Conservation (phyloP, 2,329 filamentous ascomycete species). For the Trichoderma asperellum region DNA sequence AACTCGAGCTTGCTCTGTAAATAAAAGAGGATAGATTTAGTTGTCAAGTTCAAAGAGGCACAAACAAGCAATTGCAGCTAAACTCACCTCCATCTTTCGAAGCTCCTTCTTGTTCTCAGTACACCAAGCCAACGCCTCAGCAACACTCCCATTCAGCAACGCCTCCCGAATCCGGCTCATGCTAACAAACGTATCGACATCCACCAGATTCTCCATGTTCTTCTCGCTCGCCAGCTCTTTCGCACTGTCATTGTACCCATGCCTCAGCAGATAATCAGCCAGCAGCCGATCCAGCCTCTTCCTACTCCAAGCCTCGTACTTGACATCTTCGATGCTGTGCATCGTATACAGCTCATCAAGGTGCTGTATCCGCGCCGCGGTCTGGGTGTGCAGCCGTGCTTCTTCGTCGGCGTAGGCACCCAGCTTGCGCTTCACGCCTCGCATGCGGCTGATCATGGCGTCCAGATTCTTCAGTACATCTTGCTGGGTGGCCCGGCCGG, state of each 20-base stretch:
- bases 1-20: constrained; percentile 83
- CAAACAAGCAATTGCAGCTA: background rate
- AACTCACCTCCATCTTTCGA: constrained; percentile 75
- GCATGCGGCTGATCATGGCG: constrained; percentile 81
- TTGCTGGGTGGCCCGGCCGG: constrained; percentile 63
- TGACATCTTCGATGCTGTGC: constrained; percentile 82
- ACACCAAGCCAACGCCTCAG: constrained; percentile 87
- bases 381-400: constrained; percentile 72
- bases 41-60: background rate
- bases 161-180: constrained; percentile 79
- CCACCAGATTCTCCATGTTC: constrained; percentile 78
- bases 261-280: constrained; percentile 88
- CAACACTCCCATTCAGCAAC: constrained; percentile 70
- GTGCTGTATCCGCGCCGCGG: constrained; percentile 77
- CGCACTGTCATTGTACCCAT: constrained; percentile 80
- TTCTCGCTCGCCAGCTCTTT: constrained; percentile 74
- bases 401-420: constrained; percentile 78
- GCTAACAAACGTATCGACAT: constrained; percentile 83
- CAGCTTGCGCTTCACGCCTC: constrained; percentile 86
- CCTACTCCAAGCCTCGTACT: constrained; percentile 89
- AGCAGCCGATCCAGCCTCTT: constrained; percentile 80
- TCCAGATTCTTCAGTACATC: constrained; percentile 83
- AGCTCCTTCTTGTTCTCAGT: constrained; percentile 90
- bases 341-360: constrained; percentile 80
- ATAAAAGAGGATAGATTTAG: constrained; percentile 16